Evolutionary conservation across 2,329 filamentous ascomycete species (phyloP).

Genomic region (Aspergillus terreus): DNA sequence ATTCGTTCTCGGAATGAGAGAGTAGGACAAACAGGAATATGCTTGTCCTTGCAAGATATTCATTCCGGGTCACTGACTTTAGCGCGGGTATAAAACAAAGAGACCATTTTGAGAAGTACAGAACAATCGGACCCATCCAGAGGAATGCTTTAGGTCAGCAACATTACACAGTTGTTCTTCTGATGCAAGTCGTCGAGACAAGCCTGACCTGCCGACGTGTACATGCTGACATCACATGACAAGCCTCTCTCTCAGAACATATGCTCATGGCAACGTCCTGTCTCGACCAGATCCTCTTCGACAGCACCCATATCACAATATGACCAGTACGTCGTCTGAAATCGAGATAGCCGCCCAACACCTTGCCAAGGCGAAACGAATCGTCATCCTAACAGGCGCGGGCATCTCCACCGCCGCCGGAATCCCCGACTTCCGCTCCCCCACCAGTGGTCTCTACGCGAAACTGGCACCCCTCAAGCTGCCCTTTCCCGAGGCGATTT

Average conservation of each 20-base stretch:
- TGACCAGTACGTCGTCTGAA: background rate
- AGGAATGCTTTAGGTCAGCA: no score
- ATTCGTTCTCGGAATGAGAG: no score
- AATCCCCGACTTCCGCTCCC: conserved; percentile 85
- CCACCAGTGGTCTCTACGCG: conserved; percentile 79
- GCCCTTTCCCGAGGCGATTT: conserved; percentile 80
- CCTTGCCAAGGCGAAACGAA: conserved; percentile 10
- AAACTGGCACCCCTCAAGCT: conserved; percentile 76
- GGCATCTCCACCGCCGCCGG: conserved; percentile 58
- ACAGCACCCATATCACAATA: background rate
- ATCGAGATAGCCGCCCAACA: background rate
- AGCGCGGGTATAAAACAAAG: no score
- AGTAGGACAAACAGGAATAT: no score
- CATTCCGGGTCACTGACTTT: no score
- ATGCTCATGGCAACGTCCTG: background rate
- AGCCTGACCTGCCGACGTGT: background rate
- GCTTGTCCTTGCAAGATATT: no score
- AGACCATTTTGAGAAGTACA: no score
- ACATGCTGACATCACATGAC: background rate
- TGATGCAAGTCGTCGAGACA: no score
- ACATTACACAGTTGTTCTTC: no score
- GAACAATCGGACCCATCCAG: no score
- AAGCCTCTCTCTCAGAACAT: background rate
- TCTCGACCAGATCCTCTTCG: background rate
- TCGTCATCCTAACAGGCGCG: conserved; percentile 56